Conservation (phyloP, 139 green algal species). For the Pedinophyceae sp. region DNA sequence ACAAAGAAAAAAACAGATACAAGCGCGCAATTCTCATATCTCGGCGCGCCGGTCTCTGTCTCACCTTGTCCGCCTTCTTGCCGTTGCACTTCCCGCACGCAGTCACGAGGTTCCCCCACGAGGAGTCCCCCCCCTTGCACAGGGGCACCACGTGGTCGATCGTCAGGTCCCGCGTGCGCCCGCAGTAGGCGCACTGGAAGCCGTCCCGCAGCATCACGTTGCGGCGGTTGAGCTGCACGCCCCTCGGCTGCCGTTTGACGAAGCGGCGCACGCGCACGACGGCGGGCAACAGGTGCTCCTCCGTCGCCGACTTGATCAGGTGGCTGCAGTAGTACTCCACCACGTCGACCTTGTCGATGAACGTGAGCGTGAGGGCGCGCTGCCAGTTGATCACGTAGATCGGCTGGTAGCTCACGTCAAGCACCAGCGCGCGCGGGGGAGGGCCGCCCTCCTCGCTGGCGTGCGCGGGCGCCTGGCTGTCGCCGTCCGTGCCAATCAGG, state of each 20-base stretch:
- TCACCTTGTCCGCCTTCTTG: conserved; percentile 34
- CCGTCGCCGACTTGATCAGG: conserved; percentile 6
- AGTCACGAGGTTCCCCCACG: conserved; percentile 35
- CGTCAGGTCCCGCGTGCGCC: conserved; percentile 20
- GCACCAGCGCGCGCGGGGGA: conserved; percentile 32
- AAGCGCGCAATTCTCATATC: too few relatives aligned
- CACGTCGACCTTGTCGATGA: conserved; percentile 38
- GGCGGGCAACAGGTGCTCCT: conserved; percentile 16
- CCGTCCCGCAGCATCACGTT: conserved; percentile 27
- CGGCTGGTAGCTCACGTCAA: conserved; percentile 36
- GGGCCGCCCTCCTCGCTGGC: too few relatives aligned
- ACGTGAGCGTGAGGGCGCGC: conserved; percentile 30
- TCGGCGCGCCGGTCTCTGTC: too few relatives aligned
- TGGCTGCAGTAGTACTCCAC: conserved; percentile 38
- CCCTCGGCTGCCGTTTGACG: conserved; percentile 9
- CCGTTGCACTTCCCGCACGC: conserved; percentile 37
- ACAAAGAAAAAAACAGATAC: too few relatives aligned
- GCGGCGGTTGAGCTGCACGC: conserved; percentile 19
- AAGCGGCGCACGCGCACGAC: conserved; percentile 22
- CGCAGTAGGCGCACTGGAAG: conserved; percentile 34
- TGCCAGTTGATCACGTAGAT: conserved; percentile 33
- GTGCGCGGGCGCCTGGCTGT: too few relatives aligned
- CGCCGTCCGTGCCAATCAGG: too few relatives aligned
- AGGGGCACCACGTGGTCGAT: conserved; percentile 37
- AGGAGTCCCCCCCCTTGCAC: conserved; percentile 24